These are phyloP conservation scores for Xylaria hypoxylon DNA, from an alignment of 2,329 filamentous ascomycete species.

Conservation along the genomic window DNA sequence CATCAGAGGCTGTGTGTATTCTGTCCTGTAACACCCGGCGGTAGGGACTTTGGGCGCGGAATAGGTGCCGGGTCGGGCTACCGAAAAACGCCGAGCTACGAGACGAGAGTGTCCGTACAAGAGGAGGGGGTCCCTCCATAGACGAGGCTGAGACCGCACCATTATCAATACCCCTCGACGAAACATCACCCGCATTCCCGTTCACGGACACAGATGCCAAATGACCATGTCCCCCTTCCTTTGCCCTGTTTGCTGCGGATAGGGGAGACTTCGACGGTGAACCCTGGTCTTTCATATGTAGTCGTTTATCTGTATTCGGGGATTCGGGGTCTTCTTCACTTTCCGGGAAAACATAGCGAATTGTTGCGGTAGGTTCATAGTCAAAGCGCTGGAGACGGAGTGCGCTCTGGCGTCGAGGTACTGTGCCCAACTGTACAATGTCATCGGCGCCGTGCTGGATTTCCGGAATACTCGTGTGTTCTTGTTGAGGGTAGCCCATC, in stretches of 20 bases:
- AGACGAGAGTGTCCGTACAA: constrained; percentile 52
- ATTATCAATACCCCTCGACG: constrained; percentile 1
- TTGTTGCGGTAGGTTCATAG: constrained; percentile 39
- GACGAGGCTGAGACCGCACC: constrained; percentile 13
- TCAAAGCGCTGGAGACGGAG: constrained; percentile 16
- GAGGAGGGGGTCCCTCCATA: constrained; percentile 38
- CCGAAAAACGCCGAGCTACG: constrained; percentile 64
- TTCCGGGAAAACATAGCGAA: constrained; percentile 45
- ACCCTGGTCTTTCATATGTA: constrained; percentile 2
- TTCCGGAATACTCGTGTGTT: constrained; percentile 38
- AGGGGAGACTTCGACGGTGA: not conserved
- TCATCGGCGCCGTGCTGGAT: constrained; percentile 39
- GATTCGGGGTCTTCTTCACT: constrained; percentile 40
- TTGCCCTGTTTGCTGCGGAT: not conserved
- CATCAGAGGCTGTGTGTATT: constrained; percentile 55
- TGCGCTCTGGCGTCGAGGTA: constrained; percentile 44
- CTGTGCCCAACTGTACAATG: constrained; percentile 32
- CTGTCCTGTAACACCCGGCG: constrained; percentile 62
- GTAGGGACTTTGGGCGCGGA: constrained; percentile 67
- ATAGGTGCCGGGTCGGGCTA: constrained; percentile 63
- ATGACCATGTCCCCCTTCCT: constrained; percentile 4
- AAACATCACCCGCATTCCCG: not conserved
- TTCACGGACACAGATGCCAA: constrained; percentile 22
- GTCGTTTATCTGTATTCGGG: constrained; percentile 20
- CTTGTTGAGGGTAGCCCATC: constrained; percentile 56